Conservation (phyloP, 345 rosid genomes). For the Corchorus olitorius region DNA sequence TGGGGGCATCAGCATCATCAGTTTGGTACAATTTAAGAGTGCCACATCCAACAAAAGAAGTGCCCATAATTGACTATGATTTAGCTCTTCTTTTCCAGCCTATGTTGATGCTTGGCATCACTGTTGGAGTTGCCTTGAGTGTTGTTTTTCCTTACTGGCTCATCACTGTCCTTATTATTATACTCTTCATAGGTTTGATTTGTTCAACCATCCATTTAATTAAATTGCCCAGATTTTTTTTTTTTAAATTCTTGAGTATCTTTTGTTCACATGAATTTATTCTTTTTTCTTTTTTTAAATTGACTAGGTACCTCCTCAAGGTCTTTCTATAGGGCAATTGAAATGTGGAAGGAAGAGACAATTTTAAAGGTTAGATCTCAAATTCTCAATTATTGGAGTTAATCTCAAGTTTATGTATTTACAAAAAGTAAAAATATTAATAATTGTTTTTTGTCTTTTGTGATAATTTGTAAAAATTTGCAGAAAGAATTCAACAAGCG, state of each 20-base stretch:
- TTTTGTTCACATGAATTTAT: not conserved
- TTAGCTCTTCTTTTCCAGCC: slow-evolving; percentile 93
- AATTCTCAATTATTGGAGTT: not conserved
- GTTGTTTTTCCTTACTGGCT: slow-evolving; percentile 98
- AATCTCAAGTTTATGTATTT: not conserved
- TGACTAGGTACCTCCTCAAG: slow-evolving; percentile 76
- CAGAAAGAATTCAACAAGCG: slow-evolving; percentile 71
- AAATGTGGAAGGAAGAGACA: slow-evolving; percentile 95
- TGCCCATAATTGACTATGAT: slow-evolving; percentile 87
- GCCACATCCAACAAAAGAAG: slow-evolving; percentile 82
- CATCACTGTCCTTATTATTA: slow-evolving; percentile 85
- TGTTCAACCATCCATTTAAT: not conserved
- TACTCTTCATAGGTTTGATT: slow-evolving; percentile 82
- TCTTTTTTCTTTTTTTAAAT: not conserved
- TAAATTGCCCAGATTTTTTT: not conserved
- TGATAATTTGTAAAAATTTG: slow-evolving; percentile 14
- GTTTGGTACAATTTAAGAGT: slow-evolving; percentile 93
- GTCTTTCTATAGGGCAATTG: slow-evolving; percentile 69
- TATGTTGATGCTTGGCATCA: slow-evolving; percentile 90
- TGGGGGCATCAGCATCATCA: slow-evolving; percentile 94
- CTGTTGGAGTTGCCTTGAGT: slow-evolving; percentile 84
- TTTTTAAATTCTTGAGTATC: not conserved
- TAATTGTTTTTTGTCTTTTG: not conserved
- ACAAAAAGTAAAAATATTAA: not conserved
- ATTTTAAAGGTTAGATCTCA: slow-evolving; percentile 52